Evolutionary conservation across 75 land plant species (phyloP), one percentile per base, ranked within the genome.

Genomic region (Pinus albicaulis): DNA sequence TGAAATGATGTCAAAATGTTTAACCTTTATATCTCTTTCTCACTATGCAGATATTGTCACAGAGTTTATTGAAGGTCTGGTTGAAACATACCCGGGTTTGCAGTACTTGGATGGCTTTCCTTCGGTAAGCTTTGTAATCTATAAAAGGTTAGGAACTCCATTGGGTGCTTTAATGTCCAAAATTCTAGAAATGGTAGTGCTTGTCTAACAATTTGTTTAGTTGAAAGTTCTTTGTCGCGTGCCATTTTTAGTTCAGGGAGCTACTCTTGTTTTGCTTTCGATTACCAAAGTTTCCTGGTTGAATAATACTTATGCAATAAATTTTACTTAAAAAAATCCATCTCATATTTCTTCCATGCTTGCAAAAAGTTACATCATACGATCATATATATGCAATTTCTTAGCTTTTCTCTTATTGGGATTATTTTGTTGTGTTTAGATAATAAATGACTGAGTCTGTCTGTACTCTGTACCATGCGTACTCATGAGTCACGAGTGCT

Each of bases 71-170:
- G 98, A 97, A 82, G 99, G 99, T 61, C 73, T 97, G 72, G 99
- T 92, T 63, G 99, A 97, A 77, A 97, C 99, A 14, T 97, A 88
- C 81, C 95, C 99, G 26, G 87, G 86, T 17, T 81, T 97, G 78
- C 92, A 95, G 66, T 95, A 92, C 79, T 76, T 97, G 70, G 95
- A 97, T 86, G 99, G 99, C 57, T 95, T 97, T 70, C 98, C 99
- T 57, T 88, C 92, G 95, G 99, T 97, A 28, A 84, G 26, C 28
- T 77, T 38, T 36, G n/a, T 16, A 24, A 68, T 41, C 12, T 3
- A 20, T 8, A 48, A 44, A 41, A n/a, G 24, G 52, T n/a, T 48
- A 48, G 53, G 53, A 41, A 68, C 41, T 68, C 23, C 19, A 41
- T 17, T 41, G 1, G 15, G 68, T 41, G 1, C 48, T 68, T n/a